Base-by-base conservation (phyloP, 2,329 filamentous ascomycete species). In the Cladosporium colombiae region DNA sequence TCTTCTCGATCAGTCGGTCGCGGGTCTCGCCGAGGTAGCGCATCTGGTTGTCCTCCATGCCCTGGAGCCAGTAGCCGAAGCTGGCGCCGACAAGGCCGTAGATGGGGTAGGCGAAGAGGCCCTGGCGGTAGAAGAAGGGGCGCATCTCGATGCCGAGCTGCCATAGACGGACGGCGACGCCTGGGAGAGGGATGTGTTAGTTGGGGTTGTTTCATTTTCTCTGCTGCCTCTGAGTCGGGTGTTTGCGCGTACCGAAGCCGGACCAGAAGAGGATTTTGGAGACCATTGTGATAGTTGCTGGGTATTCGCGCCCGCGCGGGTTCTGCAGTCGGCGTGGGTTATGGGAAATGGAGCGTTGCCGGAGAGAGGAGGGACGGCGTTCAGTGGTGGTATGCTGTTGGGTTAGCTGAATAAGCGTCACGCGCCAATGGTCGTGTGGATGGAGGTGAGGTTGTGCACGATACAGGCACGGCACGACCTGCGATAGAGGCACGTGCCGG, bases 121-220 rank as follows among this genome's bases (percentile, higher is more conserved):
- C 91, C 77, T 90, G 85, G 76, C 85, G 88, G 81, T 90, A 89
- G 86, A 98, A 92, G 80, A 97, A 89, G 62, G 94, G 95, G 69
- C 93, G 92, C 93, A 96, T 97, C 84, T 99, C 93, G 79, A 99
- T 95, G 76, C 94, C 95, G 78, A 99, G 89, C 81, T 98, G 95
- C 92, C 93, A 97, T 81, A 95, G 87, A 74, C 94, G 91, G 77
- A 93, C 90, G 77, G 91, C 93, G 75, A 97, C 82, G 84, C 95
- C 95, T 99, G 74, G 69, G 62, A 66, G n/a, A 76, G 57, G 33
- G 21, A 27, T 40, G 46, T 57, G 52, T 69, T 57, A 68, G 66
- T 64, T 67, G 55, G 52, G 29, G 55, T 18, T 16, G 18, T 55
- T 18, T 31, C 27, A 16, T 27, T 3, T 62, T 53, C 21, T 23